Conservation (phyloP, 768 basidiomycete genomes). For the Kwoniella newhampshirensis region DNA sequence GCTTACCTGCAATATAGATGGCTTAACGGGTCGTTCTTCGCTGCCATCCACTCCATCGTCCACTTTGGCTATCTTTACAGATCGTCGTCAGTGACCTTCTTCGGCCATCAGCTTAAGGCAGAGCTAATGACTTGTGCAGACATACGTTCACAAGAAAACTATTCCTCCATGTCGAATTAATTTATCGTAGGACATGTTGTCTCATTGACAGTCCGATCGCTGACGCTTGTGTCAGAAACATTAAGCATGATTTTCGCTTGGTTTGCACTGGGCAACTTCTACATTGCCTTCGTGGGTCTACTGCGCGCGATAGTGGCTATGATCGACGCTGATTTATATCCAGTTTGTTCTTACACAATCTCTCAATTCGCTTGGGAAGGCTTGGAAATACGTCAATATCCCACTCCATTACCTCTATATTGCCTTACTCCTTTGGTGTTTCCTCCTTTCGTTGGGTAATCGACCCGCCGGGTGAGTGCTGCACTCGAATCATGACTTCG, state of each 20-base stretch:
- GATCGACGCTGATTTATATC: background rate
- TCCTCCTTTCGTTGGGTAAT: slow-evolving; percentile 84
- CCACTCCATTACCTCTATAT: slow-evolving; percentile 84
- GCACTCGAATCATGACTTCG: background rate
- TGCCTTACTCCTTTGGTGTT: slow-evolving; percentile 80
- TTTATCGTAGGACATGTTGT: slow-evolving; percentile 62
- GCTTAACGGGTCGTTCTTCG: slow-evolving; percentile 98
- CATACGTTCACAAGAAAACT: slow-evolving; percentile 79
- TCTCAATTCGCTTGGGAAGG: slow-evolving; percentile 58
- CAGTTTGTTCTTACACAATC: slow-evolving; percentile 67
- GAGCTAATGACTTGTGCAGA: slow-evolving; percentile 27
- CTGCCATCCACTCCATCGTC: slow-evolving; percentile 83
- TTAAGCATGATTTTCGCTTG: slow-evolving; percentile 91
- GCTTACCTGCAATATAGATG: slow-evolving; percentile 60
- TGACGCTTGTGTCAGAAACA: slow-evolving; percentile 54
- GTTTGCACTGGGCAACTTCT: slow-evolving; percentile 87
- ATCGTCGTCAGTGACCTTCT: slow-evolving; percentile 58
- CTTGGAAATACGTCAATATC: slow-evolving; percentile 69
- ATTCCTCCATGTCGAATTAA: slow-evolving; percentile 90
- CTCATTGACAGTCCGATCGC: background rate
- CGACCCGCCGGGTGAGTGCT: slow-evolving; percentile 71
- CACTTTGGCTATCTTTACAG: slow-evolving; percentile 96
- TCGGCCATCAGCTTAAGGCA: background rate
- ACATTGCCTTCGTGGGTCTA: slow-evolving; percentile 68
- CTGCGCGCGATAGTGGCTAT: background rate